Percentiles rank a stretch among this genome's conserved stretches.
Evolutionary conservation across 306 rosid species (phyloP).

Genomic region (Casuarina cunninghamiana): DNA sequence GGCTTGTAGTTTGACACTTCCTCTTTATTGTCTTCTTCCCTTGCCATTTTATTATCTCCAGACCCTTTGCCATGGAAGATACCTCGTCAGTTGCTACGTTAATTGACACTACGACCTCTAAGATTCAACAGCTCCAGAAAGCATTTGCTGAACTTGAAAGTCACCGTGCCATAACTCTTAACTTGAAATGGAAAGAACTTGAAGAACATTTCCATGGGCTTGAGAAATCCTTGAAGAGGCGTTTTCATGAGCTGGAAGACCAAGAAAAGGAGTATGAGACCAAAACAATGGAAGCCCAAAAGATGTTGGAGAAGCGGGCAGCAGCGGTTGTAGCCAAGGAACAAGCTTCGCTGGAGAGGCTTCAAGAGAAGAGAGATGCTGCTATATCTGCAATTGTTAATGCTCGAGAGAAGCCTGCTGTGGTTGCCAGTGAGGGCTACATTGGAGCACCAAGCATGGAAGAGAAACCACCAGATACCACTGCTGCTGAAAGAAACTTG

Average conservation of each 20-base stretch:
- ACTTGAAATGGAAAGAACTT: slow-evolving; percentile 95
- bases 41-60: slow-evolving; percentile 35
- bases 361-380: slow-evolving; percentile 88
- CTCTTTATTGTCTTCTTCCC: not conserved
- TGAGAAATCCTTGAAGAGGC: slow-evolving; percentile 96
- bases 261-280: slow-evolving; percentile 86
- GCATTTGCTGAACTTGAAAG: slow-evolving; percentile 99
- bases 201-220: slow-evolving; percentile 97
- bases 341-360: slow-evolving; percentile 65
- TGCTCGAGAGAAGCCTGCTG: slow-evolving; percentile 68
- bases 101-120: slow-evolving; percentile 82
- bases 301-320: slow-evolving; percentile 66
- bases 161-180: slow-evolving; percentile 81
- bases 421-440: slow-evolving; percentile 43
- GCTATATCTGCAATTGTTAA: slow-evolving; percentile 65
- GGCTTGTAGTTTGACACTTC: not conserved
- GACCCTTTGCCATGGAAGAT: slow-evolving; percentile 79
- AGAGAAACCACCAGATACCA: slow-evolving; percentile 59
- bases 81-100: slow-evolving; percentile 63
- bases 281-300: slow-evolving; percentile 66
- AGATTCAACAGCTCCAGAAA: slow-evolving; percentile 94
- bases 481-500: slow-evolving; percentile 44
- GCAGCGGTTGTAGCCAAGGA: slow-evolving; percentile 80
- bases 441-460: slow-evolving; percentile 39
- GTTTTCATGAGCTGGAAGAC: slow-evolving; percentile 92